A percentile compares a stretch with the other conserved stretches of the same genome.
Evolutionary conservation across 345 rosid genomes (phyloP).

Genomic region (Atalantia buxifolia): DNA sequence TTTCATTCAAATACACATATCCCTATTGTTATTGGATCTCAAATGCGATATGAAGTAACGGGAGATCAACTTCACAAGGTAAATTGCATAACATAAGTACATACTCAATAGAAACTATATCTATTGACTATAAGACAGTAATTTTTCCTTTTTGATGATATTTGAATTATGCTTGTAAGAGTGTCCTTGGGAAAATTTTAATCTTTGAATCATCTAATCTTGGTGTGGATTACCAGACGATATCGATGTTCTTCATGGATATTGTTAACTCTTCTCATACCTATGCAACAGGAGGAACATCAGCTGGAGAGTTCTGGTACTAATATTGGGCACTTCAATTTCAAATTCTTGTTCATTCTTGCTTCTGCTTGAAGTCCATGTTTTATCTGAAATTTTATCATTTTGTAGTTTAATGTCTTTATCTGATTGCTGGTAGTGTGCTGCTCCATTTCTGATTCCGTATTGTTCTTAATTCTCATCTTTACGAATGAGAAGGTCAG

Average conservation of each 20-base stretch:
- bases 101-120: no score
- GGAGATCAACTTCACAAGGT: constrained; percentile 53
- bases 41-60: constrained; percentile 54
- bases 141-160: background rate
- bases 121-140: background rate
- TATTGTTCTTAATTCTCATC: background rate
- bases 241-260: constrained; percentile 71
- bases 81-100: background rate
- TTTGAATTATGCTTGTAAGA: no score
- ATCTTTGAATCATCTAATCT: background rate
- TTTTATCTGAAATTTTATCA: background rate
- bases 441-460: background rate
- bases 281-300: constrained; percentile 95
- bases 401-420: background rate
- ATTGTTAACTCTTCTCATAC: constrained; percentile 78
- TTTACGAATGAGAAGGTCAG: constrained; percentile 26
- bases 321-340: constrained; percentile 1
- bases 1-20: constrained; percentile 54
- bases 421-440: background rate
- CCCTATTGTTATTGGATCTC: constrained; percentile 48
- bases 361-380: background rate
- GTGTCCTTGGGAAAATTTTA: background rate
- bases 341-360: background rate
- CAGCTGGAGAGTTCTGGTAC: constrained; percentile 76
- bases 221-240: constrained; percentile 27